phyloP scores from a whole-genome alignment of 768 basidiomycete genomes.

The Tephrocybe sp. region DNA sequence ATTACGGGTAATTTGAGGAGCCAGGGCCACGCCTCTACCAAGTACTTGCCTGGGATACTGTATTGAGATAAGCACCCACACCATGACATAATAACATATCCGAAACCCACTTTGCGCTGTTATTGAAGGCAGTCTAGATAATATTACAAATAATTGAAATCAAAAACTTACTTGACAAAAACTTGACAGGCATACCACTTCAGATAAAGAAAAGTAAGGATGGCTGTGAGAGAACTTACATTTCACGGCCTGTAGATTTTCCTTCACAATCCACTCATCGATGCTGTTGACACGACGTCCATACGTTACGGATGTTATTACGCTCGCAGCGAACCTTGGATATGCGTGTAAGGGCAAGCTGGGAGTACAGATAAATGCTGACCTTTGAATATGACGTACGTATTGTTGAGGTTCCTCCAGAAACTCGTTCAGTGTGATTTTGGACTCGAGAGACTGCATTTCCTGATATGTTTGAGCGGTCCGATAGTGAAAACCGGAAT shows the following conservation, averaged over 20 bases:
- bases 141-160: neutral
- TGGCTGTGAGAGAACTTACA: slow-evolving; percentile 28
- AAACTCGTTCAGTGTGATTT: slow-evolving; percentile 41
- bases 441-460: slow-evolving; percentile 49
- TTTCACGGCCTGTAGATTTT: slow-evolving; percentile 43
- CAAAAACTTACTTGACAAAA: slow-evolving; percentile 3
- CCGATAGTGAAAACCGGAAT: slow-evolving; percentile 41
- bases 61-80: neutral
- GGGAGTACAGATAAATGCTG: neutral
- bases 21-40: slow-evolving; percentile 50
- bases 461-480: slow-evolving; percentile 43
- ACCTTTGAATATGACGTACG: slow-evolving; percentile 43
- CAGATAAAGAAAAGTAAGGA: neutral
- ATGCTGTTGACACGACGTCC: slow-evolving; percentile 42
- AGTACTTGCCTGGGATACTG: slow-evolving; percentile 50
- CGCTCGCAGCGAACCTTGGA: slow-evolving; percentile 46
- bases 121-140: neutral
- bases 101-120: neutral
- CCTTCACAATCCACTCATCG: slow-evolving; percentile 47
- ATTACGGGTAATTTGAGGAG: slow-evolving; percentile 43
- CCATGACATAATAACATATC: too few relatives aligned
- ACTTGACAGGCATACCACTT: neutral
- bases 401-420: slow-evolving; percentile 36
- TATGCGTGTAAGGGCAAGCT: neutral
- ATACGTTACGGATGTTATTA: slow-evolving; percentile 44